These are phyloP conservation scores for Geotrichum histeridarum DNA, from an alignment of 1,139 yeast species.

Conservation along the genomic window DNA sequence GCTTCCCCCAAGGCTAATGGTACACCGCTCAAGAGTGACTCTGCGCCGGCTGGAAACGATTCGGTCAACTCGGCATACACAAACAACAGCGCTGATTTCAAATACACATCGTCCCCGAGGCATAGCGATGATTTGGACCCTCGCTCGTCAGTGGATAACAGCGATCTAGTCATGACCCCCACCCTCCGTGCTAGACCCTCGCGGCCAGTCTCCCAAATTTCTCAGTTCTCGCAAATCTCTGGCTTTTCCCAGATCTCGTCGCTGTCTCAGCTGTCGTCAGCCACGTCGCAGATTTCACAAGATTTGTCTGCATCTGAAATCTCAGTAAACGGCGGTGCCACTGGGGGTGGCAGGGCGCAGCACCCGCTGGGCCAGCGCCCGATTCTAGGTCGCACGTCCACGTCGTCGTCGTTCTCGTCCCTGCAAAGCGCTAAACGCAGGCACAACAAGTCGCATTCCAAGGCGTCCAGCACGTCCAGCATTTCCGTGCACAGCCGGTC, in stretches of 20 bases:
- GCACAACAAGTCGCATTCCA: slow-evolving; percentile 29
- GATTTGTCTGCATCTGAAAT: slow-evolving; percentile 17
- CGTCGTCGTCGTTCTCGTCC: slow-evolving; percentile 36
- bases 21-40: not conserved
- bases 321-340: slow-evolving; percentile 2
- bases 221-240: slow-evolving; percentile 56
- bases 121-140: slow-evolving; percentile 16
- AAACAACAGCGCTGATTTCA: slow-evolving; percentile 9
- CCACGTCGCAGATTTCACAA: slow-evolving; percentile 25
- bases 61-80: slow-evolving; percentile 17
- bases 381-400: slow-evolving; percentile 29
- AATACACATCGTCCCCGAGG: slow-evolving; percentile 15
- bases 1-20: not conserved
- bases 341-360: not conserved
- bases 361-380: slow-evolving; percentile 20
- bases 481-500: slow-evolving; percentile 27
- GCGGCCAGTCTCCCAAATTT: slow-evolving; percentile 62
- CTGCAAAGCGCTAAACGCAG: slow-evolving; percentile 23
- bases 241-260: slow-evolving; percentile 49
- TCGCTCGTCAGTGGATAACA: slow-evolving; percentile 21
- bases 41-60: not conserved
- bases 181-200: slow-evolving; percentile 31
- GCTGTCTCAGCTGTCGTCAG: slow-evolving; percentile 28
- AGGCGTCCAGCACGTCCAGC: slow-evolving; percentile 35
- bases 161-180: slow-evolving; percentile 22